These are phyloP conservation scores for Plenodomus biglobosus DNA, from an alignment of 2,329 filamentous ascomycete genomes.

Conservation along the genomic window DNA sequence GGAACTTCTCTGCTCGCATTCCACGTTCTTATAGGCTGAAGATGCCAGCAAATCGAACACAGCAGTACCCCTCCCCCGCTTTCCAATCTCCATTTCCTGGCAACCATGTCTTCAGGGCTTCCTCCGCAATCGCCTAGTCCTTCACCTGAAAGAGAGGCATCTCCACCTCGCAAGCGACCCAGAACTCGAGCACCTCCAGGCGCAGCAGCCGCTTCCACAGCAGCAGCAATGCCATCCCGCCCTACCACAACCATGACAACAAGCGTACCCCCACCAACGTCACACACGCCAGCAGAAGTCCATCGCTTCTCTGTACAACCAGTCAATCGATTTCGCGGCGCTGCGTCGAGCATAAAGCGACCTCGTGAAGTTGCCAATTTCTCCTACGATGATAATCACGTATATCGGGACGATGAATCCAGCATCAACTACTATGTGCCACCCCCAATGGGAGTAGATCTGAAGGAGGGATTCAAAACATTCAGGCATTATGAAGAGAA, in stretches of 20 bases:
- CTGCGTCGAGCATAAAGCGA: slow-evolving; percentile 39
- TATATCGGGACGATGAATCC: slow-evolving; percentile 73
- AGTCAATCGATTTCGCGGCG: slow-evolving; percentile 37
- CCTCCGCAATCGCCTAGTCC: slow-evolving; percentile 8
- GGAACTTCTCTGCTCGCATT: not conserved
- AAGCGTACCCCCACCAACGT: not conserved
- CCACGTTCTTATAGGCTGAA: not conserved
- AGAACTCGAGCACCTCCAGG: slow-evolving; percentile 38
- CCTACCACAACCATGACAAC: not conserved
- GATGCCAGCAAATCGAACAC: not conserved
- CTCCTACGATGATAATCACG: slow-evolving; percentile 84
- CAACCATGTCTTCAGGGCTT: not conserved
- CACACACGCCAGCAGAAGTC: not conserved
- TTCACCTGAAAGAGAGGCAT: slow-evolving; percentile 1
- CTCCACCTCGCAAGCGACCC: slow-evolving; percentile 35
- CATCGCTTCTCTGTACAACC: slow-evolving; percentile 36
- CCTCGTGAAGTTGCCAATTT: slow-evolving; percentile 85
- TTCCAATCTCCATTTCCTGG: not conserved
- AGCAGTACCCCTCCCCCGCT: not conserved
- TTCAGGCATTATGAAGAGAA: slow-evolving; percentile 83
- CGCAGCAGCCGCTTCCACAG: slow-evolving; percentile 12
- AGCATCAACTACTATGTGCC: slow-evolving; percentile 89
- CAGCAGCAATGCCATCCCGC: not conserved
- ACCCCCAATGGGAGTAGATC: slow-evolving; percentile 67
- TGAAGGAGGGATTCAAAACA: slow-evolving; percentile 77